Base-by-base conservation (phyloP, 148 eudicot species). In the Rhododendron griersonianum region DNA sequence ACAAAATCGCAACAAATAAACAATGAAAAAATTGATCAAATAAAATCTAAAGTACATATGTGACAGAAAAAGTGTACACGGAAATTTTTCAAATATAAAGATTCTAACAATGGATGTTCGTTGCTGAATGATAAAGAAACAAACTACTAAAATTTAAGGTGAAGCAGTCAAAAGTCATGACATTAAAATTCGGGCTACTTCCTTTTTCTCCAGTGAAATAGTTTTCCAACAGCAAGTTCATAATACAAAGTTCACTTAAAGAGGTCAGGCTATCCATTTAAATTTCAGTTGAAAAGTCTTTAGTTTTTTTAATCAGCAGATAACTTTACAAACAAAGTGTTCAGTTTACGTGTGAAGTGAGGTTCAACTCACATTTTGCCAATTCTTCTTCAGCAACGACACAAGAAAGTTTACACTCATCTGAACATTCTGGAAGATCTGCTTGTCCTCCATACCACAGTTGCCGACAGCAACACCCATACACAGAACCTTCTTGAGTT, bases 391-490 rank as follows among this genome's bases (percentile, higher is more conserved):
- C 90, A 94, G 77, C 69, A 94, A 87, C 15, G 96, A 94, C 67
- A 94, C 96, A 35, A 94, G 93, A 81, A 94, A 94, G 83, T 94
- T 94, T 65, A 94, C 94, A 7, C 96, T 94, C 96, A 94, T 92
- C 82, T 94, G 96, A 76, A 94, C 94, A 83, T 94, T 94, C 45
- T 94, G 96, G 82, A 94, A 92, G 33, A 94, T 90, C 81, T 94
- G 96, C 87, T 91, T 94, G 84, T 94, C 96, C 18, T 94, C 96
- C 96, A 94, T 94, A 71, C 91, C 85, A 57, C 88, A 89, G 88
- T 94, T 94, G 0, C 93, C 96, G 48, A 94, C 93, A 84, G 96
- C 96, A 83, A 94, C 96, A 25, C 96, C 96, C 96, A 94, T 94
- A 89, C 96, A 94, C 19, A 94, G 91, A 44, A 94, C 96, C 89